Evolutionary conservation across 2,329 filamentous ascomycete genomes (phyloP), one percentile per base, ranked within the genome.

Genomic region (Trichoderma arundinaceum): DNA sequence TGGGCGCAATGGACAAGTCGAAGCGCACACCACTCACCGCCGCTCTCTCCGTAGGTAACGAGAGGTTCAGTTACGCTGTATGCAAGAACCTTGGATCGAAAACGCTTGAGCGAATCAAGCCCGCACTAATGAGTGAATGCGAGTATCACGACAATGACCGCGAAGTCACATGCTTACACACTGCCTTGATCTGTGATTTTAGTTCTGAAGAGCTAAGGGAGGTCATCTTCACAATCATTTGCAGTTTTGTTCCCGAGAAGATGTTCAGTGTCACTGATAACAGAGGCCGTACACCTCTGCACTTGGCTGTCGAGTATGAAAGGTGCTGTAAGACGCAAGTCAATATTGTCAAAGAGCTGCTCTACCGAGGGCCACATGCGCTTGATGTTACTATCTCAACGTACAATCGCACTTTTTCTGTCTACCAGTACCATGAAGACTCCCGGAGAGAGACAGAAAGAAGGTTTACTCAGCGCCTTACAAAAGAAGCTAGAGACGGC

Each of bases 251-350:
- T 13, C 57, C 57, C 5, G 32, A 51, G 4, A 22, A 61, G 17
- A 41, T 61, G 33, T 51, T 61, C 44, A 39, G 15, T 12, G 38
- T 49, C 28, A 49, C 22, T 15, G 57, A 61, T 28, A n/a, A 22
- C 19, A 22, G 19, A 17, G 57, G 57, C 19, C 44, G 57, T 33
- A 61, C 57, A 9, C 44, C 57, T 0, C 44, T 61, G n/a, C 57
- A 61, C 17, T 8, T 61, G 12, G 57, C 57, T 33, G 57, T 61
- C 15, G 57, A 61, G 44, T 61, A 49, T 28, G 57, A 61, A 32
- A 49, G 43, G 19, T 61, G 57, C 32, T 51, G 33, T 28, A 61
- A 35, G 12, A 51, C n/a, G 7, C 57, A 61, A 39, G 44, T 61
- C 8, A 17, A 33, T n/a, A 61, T 61, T 19, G 57, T 61, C 12